Evolutionary conservation across 2,329 filamentous ascomycete species (phyloP).

Genomic region (Penicillium sp.): DNA sequence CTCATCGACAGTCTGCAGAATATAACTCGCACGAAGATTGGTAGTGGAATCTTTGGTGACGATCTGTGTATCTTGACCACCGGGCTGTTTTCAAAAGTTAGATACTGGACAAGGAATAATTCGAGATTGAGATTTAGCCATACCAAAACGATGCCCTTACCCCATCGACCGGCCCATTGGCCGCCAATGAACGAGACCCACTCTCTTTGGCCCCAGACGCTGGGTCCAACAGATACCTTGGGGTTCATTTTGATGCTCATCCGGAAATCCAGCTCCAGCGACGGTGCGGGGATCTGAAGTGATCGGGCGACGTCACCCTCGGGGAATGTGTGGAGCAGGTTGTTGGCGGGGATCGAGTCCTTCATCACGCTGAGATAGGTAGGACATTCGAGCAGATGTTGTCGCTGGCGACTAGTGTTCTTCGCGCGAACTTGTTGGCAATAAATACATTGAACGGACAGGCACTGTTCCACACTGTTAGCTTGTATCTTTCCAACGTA

Average conservation of each 20-base stretch:
- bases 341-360: constrained; percentile 52
- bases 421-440: constrained; percentile 51
- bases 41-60: constrained; percentile 50
- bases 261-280: constrained; percentile 52
- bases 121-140: constrained; percentile 11
- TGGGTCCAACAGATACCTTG: constrained; percentile 46
- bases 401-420: constrained; percentile 51
- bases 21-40: constrained; percentile 45
- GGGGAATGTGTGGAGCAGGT: constrained; percentile 51
- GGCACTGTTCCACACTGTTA: constrained; percentile 33
- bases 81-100: constrained; percentile 37
- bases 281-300: constrained; percentile 47
- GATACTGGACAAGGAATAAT: background rate
- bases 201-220: constrained; percentile 50
- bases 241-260: constrained; percentile 55
- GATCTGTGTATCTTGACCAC: constrained; percentile 51
- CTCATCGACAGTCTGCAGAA: constrained; percentile 53
- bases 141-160: constrained; percentile 52
- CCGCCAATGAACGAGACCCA: constrained; percentile 53
- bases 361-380: constrained; percentile 54
- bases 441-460: constrained; percentile 52
- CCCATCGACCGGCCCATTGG: constrained; percentile 54
- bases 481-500: background rate
- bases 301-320: constrained; percentile 50
- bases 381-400: constrained; percentile 49